Conservation (phyloP, 768 basidiomycete genomes). For the Atractiella rhizophila region DNA sequence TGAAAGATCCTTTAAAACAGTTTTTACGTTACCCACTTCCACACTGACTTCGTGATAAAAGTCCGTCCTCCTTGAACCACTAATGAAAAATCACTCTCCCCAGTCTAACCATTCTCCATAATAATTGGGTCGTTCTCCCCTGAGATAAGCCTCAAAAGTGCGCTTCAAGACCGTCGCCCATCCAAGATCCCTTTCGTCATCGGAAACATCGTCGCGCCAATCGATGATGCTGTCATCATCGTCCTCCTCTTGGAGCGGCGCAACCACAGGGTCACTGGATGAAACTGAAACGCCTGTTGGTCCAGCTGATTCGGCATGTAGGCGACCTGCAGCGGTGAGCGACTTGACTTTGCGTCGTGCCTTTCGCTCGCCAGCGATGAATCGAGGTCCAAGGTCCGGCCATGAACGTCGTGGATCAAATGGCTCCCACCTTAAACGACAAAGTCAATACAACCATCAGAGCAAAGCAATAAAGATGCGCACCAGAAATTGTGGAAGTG, state of each 20-base stretch:
- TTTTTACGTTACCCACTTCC: no score
- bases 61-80: no score
- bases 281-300: no score
- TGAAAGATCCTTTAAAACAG: no score
- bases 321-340: constrained; percentile 5
- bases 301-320: no score
- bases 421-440: constrained; percentile 56
- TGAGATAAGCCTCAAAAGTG: constrained; percentile 75
- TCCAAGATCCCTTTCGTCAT: constrained; percentile 55
- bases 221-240: no score
- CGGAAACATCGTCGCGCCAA: constrained; percentile 26
- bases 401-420: constrained; percentile 83
- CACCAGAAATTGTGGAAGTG: constrained; percentile 11
- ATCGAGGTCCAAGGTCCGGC: constrained; percentile 69
- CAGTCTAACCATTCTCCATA: no score
- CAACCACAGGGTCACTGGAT: no score
- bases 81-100: no score
- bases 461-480: not conserved
- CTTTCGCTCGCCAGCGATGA: constrained; percentile 44
- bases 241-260: no score
- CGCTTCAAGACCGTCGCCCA: constrained; percentile 90
- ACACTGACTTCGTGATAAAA: no score
- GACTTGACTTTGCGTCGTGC: constrained; percentile 26
- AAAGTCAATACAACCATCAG: not conserved
- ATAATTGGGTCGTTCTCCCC: constrained; percentile 74